These are phyloP conservation scores for Populus tremula DNA, from an alignment of 345 rosid genomes.

Conservation along the genomic window DNA sequence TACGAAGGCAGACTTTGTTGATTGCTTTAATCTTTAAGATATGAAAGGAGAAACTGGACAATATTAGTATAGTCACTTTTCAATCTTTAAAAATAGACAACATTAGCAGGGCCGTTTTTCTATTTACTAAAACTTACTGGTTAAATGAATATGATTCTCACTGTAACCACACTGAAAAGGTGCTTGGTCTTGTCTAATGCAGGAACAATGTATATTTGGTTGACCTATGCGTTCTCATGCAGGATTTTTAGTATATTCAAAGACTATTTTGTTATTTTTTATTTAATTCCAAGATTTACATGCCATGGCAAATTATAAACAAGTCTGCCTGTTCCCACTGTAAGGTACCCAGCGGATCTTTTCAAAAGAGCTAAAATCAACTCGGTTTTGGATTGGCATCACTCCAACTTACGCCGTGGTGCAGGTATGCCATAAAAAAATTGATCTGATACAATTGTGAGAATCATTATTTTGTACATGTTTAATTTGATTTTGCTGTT, in stretches of 20 bases:
- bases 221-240: background rate
- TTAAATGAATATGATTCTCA: too few species aligned
- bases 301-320: background rate
- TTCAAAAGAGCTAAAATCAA: constrained; percentile 73
- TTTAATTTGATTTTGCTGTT: background rate
- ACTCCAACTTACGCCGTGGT: constrained; percentile 67
- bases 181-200: background rate
- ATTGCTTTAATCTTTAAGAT: background rate
- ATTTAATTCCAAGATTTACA: background rate
- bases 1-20: background rate
- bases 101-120: too few species aligned
- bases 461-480: background rate
- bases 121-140: too few species aligned
- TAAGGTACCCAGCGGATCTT: constrained; percentile 87
- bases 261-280: background rate
- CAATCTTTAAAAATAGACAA: too few species aligned
- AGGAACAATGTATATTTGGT: background rate
- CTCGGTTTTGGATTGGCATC: constrained; percentile 89
- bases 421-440: constrained; percentile 42
- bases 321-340: constrained; percentile 2
- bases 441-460: background rate
- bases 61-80: background rate
- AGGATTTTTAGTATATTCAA: background rate
- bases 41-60: too few species aligned
- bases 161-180: too few species aligned